Conservation (phyloP, 2,329 filamentous ascomycete genomes). For the Exophiala aquamarina region DNA sequence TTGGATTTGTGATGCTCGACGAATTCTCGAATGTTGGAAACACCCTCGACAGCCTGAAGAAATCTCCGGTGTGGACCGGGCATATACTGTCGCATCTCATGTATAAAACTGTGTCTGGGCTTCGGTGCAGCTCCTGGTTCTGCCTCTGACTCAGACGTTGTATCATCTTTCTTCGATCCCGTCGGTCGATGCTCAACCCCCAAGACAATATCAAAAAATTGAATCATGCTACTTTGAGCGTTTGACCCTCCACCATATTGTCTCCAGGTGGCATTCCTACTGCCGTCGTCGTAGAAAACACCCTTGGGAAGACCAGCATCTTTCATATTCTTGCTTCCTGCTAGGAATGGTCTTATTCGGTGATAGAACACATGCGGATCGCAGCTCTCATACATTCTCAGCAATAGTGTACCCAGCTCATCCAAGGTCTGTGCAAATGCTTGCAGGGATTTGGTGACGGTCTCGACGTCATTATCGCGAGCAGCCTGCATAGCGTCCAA, state of each 20-base stretch:
- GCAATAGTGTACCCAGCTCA: conserved; percentile 74
- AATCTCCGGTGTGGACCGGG: conserved; percentile 89
- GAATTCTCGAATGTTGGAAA: conserved; percentile 85
- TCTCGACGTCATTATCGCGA: conserved; percentile 65
- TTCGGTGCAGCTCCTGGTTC: conserved; percentile 47
- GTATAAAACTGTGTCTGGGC: conserved; percentile 82
- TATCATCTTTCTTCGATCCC: conserved; percentile 58
- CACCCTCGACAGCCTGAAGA: conserved; percentile 71
- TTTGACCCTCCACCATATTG: conserved; percentile 95
- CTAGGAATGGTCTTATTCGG: conserved; percentile 91
- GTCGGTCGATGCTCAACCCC: conserved; percentile 89
- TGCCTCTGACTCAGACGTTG: conserved; percentile 45
- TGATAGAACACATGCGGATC: conserved; percentile 95
- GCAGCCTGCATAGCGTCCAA: conserved; percentile 81
- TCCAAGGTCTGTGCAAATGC: conserved; percentile 84
- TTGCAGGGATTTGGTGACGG: conserved; percentile 74
- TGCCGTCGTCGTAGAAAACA: conserved; percentile 81
- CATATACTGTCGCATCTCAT: conserved; percentile 98
- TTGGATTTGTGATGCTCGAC: conserved; percentile 66
- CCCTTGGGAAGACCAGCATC: conserved; percentile 88
- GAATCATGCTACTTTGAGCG: conserved; percentile 92
- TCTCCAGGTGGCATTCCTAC: conserved; percentile 66
- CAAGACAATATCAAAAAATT: conserved; percentile 93
- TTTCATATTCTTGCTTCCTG: conserved; percentile 95
- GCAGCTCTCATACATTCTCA: conserved; percentile 92